phyloP scores from a whole-genome alignment of 75 land plant species.

The Isoetes taiwanensis region DNA sequence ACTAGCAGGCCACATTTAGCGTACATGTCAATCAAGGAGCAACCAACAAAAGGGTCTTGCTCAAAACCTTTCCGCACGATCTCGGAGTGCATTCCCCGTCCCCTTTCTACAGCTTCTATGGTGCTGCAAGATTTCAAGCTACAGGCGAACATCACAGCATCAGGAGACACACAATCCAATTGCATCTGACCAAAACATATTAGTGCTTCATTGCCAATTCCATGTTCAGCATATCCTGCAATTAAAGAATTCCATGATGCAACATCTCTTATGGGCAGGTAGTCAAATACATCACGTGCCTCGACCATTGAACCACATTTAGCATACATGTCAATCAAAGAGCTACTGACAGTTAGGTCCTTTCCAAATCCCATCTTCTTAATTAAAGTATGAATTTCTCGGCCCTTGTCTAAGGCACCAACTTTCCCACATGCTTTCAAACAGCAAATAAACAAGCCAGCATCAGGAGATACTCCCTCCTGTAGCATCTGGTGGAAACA shows the following conservation, averaged over 20 bases:
- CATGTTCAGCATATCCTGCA: constrained; percentile 17
- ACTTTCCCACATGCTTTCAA: no score
- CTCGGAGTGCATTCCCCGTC: neutral
- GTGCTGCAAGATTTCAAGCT: no score
- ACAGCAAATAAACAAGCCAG: no score
- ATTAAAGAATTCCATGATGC: constrained; percentile 32
- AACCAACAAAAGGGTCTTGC: neutral
- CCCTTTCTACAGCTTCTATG: neutral
- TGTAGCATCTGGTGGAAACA: no score
- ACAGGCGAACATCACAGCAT: no score
- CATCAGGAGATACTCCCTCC: no score
- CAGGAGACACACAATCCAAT: no score
- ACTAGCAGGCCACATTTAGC: no score
- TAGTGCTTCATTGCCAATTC: no score
- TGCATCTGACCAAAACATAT: no score
- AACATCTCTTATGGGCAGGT: constrained; percentile 11
- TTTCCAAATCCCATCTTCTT: constrained; percentile 14
- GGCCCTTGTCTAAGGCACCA: constrained; percentile 23
- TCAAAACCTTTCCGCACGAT: neutral
- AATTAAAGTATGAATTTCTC: constrained; percentile 26
- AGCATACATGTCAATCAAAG: constrained; percentile 33
- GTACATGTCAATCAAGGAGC: no score
- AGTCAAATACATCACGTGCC: constrained; percentile 18
- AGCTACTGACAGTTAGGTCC: constrained; percentile 19
- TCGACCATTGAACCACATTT: constrained; percentile 20